phyloP scores from a whole-genome alignment of 106 monocot species.

The Allium sativum region DNA sequence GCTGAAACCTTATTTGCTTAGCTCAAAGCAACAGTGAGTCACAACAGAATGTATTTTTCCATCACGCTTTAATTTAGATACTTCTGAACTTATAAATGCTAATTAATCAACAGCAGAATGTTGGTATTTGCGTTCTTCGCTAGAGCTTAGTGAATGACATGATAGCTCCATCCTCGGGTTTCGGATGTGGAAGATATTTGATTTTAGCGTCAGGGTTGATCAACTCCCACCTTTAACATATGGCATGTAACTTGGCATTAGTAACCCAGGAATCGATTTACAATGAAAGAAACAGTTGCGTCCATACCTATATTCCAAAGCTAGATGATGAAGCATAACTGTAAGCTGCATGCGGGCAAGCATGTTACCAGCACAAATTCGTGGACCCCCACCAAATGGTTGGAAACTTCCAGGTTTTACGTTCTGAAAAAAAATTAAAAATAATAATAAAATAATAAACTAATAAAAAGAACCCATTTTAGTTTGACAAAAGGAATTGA shows the following conservation, averaged over 20 bases:
- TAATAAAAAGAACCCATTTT: too few species aligned
- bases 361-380: slow-evolving; percentile 23
- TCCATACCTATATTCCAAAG: slow-evolving; percentile 14
- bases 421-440: too few species aligned
- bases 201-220: slow-evolving; percentile 4
- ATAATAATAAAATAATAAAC: too few species aligned
- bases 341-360: slow-evolving; percentile 8
- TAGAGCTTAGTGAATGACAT: background rate
- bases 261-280: background rate
- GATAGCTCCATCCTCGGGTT: slow-evolving; percentile 2
- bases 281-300: background rate
- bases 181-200: slow-evolving; percentile 1
- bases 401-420: slow-evolving; percentile 16
- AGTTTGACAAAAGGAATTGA: too few species aligned
- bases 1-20: too few species aligned
- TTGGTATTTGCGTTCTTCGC: background rate
- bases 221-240: background rate
- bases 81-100: too few species aligned
- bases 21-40: too few species aligned
- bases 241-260: background rate
- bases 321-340: slow-evolving; percentile 14
- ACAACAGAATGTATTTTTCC: too few species aligned
- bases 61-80: too few species aligned
- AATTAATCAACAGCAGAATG: too few species aligned
- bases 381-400: slow-evolving; percentile 1